These are phyloP conservation scores for Stereocaulon alpinum DNA, from an alignment of 495 filamentous ascomycete genomes.

Conservation along the genomic window DNA sequence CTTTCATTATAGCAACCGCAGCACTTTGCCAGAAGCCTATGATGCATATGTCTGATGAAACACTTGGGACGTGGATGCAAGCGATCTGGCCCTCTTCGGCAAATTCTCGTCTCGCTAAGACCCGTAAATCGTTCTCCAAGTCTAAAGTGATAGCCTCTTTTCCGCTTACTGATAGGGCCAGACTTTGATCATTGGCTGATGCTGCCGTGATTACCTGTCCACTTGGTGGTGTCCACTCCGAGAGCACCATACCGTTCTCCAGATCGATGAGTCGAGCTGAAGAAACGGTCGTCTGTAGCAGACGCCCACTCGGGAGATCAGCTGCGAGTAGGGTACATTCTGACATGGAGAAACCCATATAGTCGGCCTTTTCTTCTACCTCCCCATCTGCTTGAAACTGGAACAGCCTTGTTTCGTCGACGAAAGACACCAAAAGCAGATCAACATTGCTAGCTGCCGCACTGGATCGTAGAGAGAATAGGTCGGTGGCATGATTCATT, in stretches of 20 bases:
- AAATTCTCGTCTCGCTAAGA: slow-evolving; percentile 48
- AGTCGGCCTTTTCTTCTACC: slow-evolving; percentile 72
- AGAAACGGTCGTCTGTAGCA: slow-evolving; percentile 70
- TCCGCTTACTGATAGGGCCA: slow-evolving; percentile 68
- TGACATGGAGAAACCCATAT: slow-evolving; percentile 55
- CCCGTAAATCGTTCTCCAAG: slow-evolving; percentile 45
- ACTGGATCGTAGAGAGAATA: slow-evolving; percentile 54
- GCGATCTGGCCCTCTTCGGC: slow-evolving; percentile 63
- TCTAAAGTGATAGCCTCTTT: slow-evolving; percentile 54
- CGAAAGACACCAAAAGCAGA: slow-evolving; percentile 67
- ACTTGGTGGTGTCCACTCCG: slow-evolving; percentile 54
- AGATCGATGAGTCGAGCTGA: slow-evolving; percentile 53
- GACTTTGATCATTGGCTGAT: slow-evolving; percentile 55
- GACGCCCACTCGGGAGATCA: slow-evolving; percentile 48
- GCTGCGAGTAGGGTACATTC: slow-evolving; percentile 63
- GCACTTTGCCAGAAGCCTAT: slow-evolving; percentile 79
- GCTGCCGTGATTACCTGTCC: slow-evolving; percentile 62
- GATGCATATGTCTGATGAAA: slow-evolving; percentile 46
- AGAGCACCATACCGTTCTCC: slow-evolving; percentile 56
- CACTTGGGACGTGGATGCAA: slow-evolving; percentile 57
- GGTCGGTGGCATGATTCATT: slow-evolving; percentile 59
- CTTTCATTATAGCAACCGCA: slow-evolving; percentile 56
- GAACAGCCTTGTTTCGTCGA: slow-evolving; percentile 78
- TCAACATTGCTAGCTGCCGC: slow-evolving; percentile 43
- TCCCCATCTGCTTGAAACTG: slow-evolving; percentile 63